Conservation (phyloP, 2,329 filamentous ascomycete species). For the Tympanopsis confertula region DNA sequence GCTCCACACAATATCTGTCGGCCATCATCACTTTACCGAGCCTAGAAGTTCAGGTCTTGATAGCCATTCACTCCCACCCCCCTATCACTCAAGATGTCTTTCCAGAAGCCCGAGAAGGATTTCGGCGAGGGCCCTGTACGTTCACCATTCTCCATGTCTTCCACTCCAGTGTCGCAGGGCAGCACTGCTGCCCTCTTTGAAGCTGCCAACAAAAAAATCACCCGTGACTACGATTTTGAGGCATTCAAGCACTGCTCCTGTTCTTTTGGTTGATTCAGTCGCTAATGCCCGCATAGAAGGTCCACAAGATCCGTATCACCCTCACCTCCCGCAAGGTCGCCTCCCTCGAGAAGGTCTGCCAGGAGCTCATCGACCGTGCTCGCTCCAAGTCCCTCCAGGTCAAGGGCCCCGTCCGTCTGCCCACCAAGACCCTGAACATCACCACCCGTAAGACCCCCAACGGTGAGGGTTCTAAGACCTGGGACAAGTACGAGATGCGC, state of each 20-base stretch:
- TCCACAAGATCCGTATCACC: constrained; percentile 97
- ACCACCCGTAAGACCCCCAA: constrained; percentile 91
- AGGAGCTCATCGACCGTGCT: constrained; percentile 95
- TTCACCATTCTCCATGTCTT: constrained; percentile 12
- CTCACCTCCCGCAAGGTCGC: constrained; percentile 89
- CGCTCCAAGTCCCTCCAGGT: constrained; percentile 97
- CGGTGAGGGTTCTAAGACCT: constrained; percentile 73
- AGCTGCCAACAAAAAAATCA: too few relatives aligned
- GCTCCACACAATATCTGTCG: constrained; percentile 13
- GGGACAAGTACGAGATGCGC: constrained; percentile 71
- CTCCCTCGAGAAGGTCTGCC: constrained; percentile 94
- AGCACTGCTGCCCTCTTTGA: constrained; percentile 2
- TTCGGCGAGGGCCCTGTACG: constrained; percentile 76
- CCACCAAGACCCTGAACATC: constrained; percentile 94
- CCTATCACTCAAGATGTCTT: constrained; percentile 61
- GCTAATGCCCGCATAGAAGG: too few relatives aligned
- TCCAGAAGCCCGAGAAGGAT: constrained; percentile 91
- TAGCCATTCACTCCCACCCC: constrained; percentile 10
- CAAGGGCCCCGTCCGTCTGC: constrained; percentile 95
- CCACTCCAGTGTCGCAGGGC: neutral
- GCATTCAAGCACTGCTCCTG: too few relatives aligned
- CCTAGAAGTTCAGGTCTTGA: constrained; percentile 69
- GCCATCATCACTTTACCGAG: constrained; percentile 75
- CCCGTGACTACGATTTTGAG: too few relatives aligned
- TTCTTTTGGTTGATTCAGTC: too few relatives aligned